Evolutionary conservation across 306 rosid species (phyloP).

Genomic region (Cyamopsis tetragonoloba): DNA sequence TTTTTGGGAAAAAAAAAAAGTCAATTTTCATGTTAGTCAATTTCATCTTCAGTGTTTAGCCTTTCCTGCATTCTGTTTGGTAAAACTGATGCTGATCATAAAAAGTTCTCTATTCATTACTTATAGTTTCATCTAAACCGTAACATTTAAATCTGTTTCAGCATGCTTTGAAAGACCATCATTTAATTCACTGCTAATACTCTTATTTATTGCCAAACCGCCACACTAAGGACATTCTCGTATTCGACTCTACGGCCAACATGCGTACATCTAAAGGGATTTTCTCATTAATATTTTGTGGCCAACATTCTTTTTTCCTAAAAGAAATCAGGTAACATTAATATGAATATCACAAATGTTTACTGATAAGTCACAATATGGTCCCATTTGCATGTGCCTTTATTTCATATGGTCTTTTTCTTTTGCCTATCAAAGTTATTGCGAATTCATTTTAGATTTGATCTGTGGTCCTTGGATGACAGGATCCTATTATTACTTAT

Average conservation of each 20-base stretch:
- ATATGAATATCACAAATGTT: slow-evolving; percentile 31
- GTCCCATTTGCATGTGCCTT: slow-evolving; percentile 41
- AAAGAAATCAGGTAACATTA: slow-evolving; percentile 27
- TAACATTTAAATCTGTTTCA: slow-evolving; percentile 10
- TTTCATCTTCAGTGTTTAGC: background rate
- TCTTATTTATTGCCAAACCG: slow-evolving; percentile 20
- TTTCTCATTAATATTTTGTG: slow-evolving; percentile 30
- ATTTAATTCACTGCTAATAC: slow-evolving; percentile 20
- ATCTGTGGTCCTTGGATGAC: slow-evolving; percentile 33
- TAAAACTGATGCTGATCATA: background rate
- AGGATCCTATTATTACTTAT: slow-evolving; percentile 17
- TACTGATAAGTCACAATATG: slow-evolving; percentile 36
- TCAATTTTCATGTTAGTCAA: background rate
- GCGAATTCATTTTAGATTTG: slow-evolving; percentile 38
- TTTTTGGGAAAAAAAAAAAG: background rate
- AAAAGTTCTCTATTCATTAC: background rate
- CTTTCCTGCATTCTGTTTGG: background rate
- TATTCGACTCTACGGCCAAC: slow-evolving; percentile 27
- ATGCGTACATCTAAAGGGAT: slow-evolving; percentile 28
- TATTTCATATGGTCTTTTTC: slow-evolving; percentile 30
- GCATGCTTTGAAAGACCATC: slow-evolving; percentile 9
- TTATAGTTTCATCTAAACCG: background rate
- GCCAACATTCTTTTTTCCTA: slow-evolving; percentile 36
- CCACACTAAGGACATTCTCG: slow-evolving; percentile 32
- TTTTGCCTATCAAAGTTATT: slow-evolving; percentile 31